A percentile compares a stretch with the other conserved stretches of the same genome.
Conservation (phyloP, 257 asterid genomes). For the Echites panduratus region DNA sequence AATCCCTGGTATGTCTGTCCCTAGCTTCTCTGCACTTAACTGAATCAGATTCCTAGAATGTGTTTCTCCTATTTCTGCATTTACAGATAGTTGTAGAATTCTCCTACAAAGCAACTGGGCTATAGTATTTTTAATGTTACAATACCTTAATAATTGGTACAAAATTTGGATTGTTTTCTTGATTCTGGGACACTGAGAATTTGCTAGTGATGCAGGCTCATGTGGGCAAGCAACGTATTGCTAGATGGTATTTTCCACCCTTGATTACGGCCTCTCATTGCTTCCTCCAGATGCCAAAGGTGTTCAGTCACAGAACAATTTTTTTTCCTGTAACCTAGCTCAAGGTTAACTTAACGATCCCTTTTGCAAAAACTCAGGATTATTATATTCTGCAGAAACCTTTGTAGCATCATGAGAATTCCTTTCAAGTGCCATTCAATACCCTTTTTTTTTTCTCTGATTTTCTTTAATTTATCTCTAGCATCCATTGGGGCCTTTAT, state of each 20-base stretch:
- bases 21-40: background rate
- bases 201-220: too few relatives aligned
- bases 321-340: too few relatives aligned
- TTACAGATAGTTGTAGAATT: background rate
- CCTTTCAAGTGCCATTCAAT: background rate
- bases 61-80: background rate
- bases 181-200: background rate
- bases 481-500: background rate
- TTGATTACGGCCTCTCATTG: slow-evolving; percentile 77
- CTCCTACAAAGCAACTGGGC: too few relatives aligned
- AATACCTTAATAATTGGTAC: too few relatives aligned
- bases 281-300: slow-evolving; percentile 76
- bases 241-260: slow-evolving; percentile 6
- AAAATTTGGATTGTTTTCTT: too few relatives aligned
- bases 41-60: background rate
- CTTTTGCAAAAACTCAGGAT: background rate
- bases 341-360: background rate
- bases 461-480: too few relatives aligned
- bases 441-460: background rate
- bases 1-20: slow-evolving; percentile 5
- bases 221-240: slow-evolving; percentile 66
- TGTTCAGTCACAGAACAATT: too few relatives aligned
- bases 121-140: too few relatives aligned
- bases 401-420: background rate
- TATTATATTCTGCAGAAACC: background rate